phyloP scores from a whole-genome alignment of 805 yeast genomes.

The Myxozyma mucilagina region DNA sequence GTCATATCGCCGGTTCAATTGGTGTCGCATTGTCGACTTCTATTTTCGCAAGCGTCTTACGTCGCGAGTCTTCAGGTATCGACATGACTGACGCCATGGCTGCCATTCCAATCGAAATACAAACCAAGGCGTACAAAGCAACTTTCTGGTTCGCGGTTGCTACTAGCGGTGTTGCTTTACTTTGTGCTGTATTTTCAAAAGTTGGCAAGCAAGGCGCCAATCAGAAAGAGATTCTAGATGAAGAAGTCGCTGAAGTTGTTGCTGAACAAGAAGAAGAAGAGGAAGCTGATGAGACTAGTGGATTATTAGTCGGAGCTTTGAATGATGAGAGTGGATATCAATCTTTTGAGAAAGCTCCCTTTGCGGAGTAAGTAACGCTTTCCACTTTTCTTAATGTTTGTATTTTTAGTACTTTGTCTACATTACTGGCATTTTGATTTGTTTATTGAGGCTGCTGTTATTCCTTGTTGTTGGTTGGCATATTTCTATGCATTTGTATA shows the following conservation, averaged over 20 bases:
- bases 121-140: constrained; percentile 25
- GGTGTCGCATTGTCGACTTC: constrained; percentile 49
- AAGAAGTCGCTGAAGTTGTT: background rate
- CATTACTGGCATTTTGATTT: background rate
- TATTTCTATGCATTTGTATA: background rate
- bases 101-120: background rate
- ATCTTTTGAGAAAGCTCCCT: background rate
- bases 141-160: constrained; percentile 41
- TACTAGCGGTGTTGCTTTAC: constrained; percentile 36
- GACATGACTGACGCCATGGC: background rate
- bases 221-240: background rate
- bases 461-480: background rate
- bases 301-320: background rate
- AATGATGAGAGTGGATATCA: background rate
- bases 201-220: constrained; percentile 39
- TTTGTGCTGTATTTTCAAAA: constrained; percentile 39
- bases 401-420: too few species aligned
- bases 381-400: background rate
- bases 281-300: constrained; percentile 4
- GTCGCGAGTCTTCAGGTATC: constrained; percentile 1
- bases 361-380: background rate
- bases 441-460: background rate
- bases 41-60: constrained; percentile 40
- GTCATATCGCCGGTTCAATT: constrained; percentile 46
- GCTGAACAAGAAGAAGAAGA: constrained; percentile 2